Percentiles rank a stretch among this genome's conserved stretches.
Evolutionary conservation across 371 early-diverging fungal species (phyloP).

Genomic region (Actinomortierella ambigua): DNA sequence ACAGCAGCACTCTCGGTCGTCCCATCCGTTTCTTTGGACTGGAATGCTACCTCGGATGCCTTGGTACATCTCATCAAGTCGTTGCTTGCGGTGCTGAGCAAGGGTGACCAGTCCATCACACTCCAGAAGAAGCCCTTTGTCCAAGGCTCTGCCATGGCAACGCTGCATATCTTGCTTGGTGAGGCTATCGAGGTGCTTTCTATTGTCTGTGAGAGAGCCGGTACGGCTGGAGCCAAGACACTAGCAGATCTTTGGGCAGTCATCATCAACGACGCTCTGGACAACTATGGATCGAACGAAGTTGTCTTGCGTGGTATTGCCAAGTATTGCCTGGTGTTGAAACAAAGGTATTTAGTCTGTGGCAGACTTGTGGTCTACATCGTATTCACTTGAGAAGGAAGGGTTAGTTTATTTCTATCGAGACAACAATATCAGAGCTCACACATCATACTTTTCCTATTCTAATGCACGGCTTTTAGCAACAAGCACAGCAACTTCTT

Average conservation of each 20-base stretch:
- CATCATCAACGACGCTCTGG: conserved; percentile 50
- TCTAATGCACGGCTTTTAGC: conserved; percentile 21
- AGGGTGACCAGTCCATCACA: conserved; percentile 29
- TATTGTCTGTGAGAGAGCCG: conserved; percentile 42
- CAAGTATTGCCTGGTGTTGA: conserved; percentile 56
- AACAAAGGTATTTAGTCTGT: conserved; percentile 49
- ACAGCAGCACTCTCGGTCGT: conserved; percentile 60
- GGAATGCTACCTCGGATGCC: conserved; percentile 45
- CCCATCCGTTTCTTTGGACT: conserved; percentile 53
- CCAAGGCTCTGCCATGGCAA: conserved; percentile 58
- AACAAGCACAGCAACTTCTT: conserved; percentile 46
- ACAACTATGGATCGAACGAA: conserved; percentile 56
- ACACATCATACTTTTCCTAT: background rate
- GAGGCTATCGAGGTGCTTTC: conserved; percentile 56
- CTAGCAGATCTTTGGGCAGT: conserved; percentile 45
- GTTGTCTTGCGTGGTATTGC: conserved; percentile 61
- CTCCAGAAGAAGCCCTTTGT: conserved; percentile 52
- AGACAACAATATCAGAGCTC: background rate
- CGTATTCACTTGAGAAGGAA: background rate
- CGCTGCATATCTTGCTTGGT: conserved; percentile 59
- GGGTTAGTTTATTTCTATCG: background rate
- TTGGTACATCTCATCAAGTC: conserved; percentile 49
- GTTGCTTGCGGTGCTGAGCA: conserved; percentile 45
- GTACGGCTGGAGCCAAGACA: conserved; percentile 15
- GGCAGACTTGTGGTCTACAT: background rate